phyloP scores from a whole-genome alignment of 257 asterid species.

The Voacanga thouarsii region DNA sequence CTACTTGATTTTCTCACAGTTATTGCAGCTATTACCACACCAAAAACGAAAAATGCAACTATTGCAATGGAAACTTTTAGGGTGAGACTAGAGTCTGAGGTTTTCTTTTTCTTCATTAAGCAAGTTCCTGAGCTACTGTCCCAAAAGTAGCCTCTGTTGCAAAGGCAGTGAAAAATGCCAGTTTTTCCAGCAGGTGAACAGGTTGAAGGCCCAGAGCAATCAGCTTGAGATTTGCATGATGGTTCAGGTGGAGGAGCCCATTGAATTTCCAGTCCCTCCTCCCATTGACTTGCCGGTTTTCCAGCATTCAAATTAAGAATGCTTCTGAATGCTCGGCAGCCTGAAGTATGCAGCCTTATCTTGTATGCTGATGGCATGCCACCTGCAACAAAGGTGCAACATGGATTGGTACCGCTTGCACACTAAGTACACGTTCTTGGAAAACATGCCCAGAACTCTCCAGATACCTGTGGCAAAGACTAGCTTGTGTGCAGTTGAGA shows the following conservation, averaged over 20 bases:
- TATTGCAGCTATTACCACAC: slow-evolving; percentile 17
- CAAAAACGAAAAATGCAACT: slow-evolving; percentile 14
- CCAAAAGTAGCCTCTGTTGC: slow-evolving; percentile 32
- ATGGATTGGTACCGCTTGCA: slow-evolving; percentile 33
- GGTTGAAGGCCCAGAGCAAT: slow-evolving; percentile 33
- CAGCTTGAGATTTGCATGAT: slow-evolving; percentile 32
- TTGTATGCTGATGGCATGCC: slow-evolving; percentile 50
- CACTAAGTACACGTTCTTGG: slow-evolving; percentile 26
- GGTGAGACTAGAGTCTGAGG: slow-evolving; percentile 15
- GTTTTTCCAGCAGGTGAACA: slow-evolving; percentile 24
- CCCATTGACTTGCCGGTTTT: slow-evolving; percentile 37
- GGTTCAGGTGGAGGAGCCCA: slow-evolving; percentile 50
- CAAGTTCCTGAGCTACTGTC: slow-evolving; percentile 26
- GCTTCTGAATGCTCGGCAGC: slow-evolving; percentile 46
- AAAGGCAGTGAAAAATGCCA: slow-evolving; percentile 24
- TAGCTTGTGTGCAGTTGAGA: slow-evolving; percentile 42
- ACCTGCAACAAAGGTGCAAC: slow-evolving; percentile 46
- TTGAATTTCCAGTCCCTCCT: slow-evolving; percentile 43
- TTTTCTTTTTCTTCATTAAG: slow-evolving; percentile 14
- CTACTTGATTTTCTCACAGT: slow-evolving; percentile 16
- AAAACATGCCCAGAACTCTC: slow-evolving; percentile 39
- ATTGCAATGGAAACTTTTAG: slow-evolving; percentile 28
- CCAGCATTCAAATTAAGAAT: slow-evolving; percentile 33
- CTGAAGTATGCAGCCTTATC: slow-evolving; percentile 40
- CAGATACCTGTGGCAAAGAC: slow-evolving; percentile 41